Evolutionary conservation across 805 yeast genomes (phyloP).

Genomic region (Kazachstania psychrophila): DNA sequence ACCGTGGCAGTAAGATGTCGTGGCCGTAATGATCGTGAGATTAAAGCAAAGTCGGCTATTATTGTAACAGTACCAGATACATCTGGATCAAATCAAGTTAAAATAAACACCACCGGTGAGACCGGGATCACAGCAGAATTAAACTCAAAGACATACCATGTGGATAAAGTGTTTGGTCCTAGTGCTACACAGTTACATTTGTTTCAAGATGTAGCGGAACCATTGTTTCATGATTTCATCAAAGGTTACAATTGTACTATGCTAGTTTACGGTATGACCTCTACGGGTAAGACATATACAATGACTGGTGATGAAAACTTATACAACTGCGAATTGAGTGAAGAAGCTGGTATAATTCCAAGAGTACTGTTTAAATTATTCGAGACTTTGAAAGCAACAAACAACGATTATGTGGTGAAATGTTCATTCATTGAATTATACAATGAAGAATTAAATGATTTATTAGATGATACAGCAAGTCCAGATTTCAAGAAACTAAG

Average conservation of each 20-base stretch:
- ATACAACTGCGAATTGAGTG: constrained; percentile 29
- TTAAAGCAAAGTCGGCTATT: constrained; percentile 48
- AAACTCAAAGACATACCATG: constrained; percentile 49
- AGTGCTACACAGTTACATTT: constrained; percentile 62
- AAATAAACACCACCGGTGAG: constrained; percentile 36
- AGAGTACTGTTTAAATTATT: constrained; percentile 51
- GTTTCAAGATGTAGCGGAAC: constrained; percentile 58
- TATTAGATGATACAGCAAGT: constrained; percentile 34
- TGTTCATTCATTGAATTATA: constrained; percentile 79
- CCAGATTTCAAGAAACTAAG: constrained; percentile 36
- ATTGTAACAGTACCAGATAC: constrained; percentile 46
- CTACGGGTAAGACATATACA: constrained; percentile 78
- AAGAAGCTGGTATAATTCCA: constrained; percentile 59
- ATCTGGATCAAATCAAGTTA: constrained; percentile 38
- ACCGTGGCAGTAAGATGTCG: constrained; percentile 58
- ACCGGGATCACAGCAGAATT: constrained; percentile 34
- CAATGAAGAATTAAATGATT: constrained; percentile 76
- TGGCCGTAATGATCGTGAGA: constrained; percentile 50
- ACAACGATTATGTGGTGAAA: constrained; percentile 53
- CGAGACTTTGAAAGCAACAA: constrained; percentile 33
- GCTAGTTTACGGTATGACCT: constrained; percentile 87
- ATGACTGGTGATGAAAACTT: constrained; percentile 59
- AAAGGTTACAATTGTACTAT: constrained; percentile 74
- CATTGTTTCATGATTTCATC: constrained; percentile 56
- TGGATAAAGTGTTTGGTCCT: constrained; percentile 79